These are phyloP conservation scores for Fusarium verticillioides DNA, from an alignment of 2,329 filamentous ascomycete genomes.

Conservation along the genomic window DNA sequence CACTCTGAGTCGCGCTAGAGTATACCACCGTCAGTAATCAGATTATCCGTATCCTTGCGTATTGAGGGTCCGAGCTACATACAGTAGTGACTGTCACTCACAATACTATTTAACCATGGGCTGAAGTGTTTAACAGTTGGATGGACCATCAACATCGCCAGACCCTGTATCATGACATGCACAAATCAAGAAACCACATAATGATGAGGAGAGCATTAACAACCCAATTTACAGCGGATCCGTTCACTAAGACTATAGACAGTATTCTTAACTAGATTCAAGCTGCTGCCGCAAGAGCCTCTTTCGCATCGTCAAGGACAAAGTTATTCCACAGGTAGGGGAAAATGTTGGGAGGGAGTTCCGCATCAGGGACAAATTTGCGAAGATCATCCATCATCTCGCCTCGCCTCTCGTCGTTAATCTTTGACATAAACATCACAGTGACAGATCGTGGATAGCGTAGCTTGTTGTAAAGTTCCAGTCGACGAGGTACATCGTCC, in stretches of 20 bases:
- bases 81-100: no score
- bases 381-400: constrained; percentile 13
- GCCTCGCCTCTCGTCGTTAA: neutral
- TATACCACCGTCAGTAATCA: neutral
- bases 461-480: constrained; percentile 9
- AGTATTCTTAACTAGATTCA: neutral
- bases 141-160: no score
- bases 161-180: no score
- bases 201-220: no score
- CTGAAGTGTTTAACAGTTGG: no score
- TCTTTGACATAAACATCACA: constrained; percentile 9
- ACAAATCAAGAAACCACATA: rapidly evolving
- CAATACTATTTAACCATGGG: no score
- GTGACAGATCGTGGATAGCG: constrained; percentile 4
- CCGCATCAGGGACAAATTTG: constrained; percentile 2
- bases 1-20: neutral
- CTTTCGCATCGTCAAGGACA: neutral
- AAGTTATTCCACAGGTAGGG: neutral
- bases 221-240: no score
- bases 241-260: neutral
- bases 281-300: neutral
- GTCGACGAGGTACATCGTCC: neutral
- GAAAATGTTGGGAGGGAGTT: neutral
- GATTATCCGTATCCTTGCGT: no score
- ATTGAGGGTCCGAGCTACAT: no score